A percentile compares a stretch with the other conserved stretches of the same genome.
Evolutionary conservation across 208 protist genomes (phyloP).

Genomic region (Trichomonas vaginalis): DNA sequence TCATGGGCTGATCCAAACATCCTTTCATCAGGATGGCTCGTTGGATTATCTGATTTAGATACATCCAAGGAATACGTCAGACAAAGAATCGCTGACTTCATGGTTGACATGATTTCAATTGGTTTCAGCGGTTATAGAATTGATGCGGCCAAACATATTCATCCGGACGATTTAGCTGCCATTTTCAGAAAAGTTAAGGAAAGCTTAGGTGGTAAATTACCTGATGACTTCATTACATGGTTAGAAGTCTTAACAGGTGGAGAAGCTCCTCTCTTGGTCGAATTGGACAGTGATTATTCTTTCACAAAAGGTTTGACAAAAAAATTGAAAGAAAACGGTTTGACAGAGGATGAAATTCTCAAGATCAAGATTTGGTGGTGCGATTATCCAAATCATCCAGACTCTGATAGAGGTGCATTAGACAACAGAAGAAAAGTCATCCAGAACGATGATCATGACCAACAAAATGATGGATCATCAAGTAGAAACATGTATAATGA

Average conservation of each 20-base stretch:
- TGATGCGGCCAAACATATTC: slow-evolving; percentile 51
- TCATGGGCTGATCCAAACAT: slow-evolving; percentile 45
- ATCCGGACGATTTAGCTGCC: slow-evolving; percentile 38
- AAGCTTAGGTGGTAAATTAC: slow-evolving; percentile 42
- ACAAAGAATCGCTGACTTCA: slow-evolving; percentile 47
- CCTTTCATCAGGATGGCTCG: slow-evolving; percentile 47
- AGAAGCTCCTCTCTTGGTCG: slow-evolving; percentile 41
- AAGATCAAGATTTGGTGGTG: slow-evolving; percentile 52
- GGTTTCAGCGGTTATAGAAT: slow-evolving; percentile 39
- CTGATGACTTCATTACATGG: slow-evolving; percentile 45
- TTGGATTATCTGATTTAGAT: slow-evolving; percentile 44
- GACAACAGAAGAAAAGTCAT: slow-evolving; percentile 32
- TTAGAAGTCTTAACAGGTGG: slow-evolving; percentile 47
- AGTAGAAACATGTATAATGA: slow-evolving; percentile 48
- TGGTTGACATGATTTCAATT: slow-evolving; percentile 36
- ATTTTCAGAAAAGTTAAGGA: slow-evolving; percentile 44
- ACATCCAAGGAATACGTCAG: slow-evolving; percentile 46
- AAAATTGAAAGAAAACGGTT: slow-evolving; percentile 28
- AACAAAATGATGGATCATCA: slow-evolving; percentile 40
- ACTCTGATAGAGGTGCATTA: not conserved
- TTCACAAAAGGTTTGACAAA: slow-evolving; percentile 30
- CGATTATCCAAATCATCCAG: slow-evolving; percentile 42
- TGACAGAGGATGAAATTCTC: slow-evolving; percentile 38
- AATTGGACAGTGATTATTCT: slow-evolving; percentile 35
- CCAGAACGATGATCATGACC: slow-evolving; percentile 52